Conservation (phyloP, 208 protist species). For the Acanthamoeba sp. region DNA sequence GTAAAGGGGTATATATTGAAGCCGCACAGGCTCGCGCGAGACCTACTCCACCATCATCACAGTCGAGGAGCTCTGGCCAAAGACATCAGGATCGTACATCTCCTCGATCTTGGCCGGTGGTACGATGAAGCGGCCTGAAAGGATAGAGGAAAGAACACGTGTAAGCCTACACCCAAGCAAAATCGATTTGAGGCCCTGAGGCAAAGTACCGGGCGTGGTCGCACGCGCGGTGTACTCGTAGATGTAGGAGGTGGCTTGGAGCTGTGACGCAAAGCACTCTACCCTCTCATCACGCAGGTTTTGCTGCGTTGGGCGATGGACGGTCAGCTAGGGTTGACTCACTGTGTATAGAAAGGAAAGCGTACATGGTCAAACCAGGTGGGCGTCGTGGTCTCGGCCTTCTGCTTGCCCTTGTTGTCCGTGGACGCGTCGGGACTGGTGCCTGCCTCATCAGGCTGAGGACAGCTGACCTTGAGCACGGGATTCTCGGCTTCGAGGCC, state of each 20-base stretch:
- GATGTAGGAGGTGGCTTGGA: neutral
- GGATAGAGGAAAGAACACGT: neutral
- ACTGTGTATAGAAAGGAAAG: neutral
- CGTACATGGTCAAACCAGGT: slow-evolving; percentile 62
- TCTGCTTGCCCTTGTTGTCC: slow-evolving; percentile 43
- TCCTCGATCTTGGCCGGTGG: slow-evolving; percentile 63
- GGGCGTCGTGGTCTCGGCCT: neutral
- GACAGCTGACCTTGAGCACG: slow-evolving; percentile 43
- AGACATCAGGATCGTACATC: slow-evolving; percentile 68
- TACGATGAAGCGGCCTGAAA: slow-evolving; percentile 48
- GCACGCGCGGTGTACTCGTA: slow-evolving; percentile 73
- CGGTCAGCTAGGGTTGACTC: neutral
- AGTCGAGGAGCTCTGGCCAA: slow-evolving; percentile 33
- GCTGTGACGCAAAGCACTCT: slow-evolving; percentile 39
- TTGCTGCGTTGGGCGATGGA: neutral
- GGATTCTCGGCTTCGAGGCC: slow-evolving; percentile 69
- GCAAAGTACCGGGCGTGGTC: neutral
- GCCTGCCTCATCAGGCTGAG: neutral
- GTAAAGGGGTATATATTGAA: too few species aligned
- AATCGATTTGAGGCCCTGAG: neutral
- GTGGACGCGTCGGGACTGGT: neutral
- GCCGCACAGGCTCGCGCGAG: too few species aligned
- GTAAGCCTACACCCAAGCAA: neutral
- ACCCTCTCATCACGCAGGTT: slow-evolving; percentile 71
- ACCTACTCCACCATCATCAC: slow-evolving; percentile 25